phyloP scores from a whole-genome alignment of 176 grass and related monocot genomes.

The Avena eriantha region DNA sequence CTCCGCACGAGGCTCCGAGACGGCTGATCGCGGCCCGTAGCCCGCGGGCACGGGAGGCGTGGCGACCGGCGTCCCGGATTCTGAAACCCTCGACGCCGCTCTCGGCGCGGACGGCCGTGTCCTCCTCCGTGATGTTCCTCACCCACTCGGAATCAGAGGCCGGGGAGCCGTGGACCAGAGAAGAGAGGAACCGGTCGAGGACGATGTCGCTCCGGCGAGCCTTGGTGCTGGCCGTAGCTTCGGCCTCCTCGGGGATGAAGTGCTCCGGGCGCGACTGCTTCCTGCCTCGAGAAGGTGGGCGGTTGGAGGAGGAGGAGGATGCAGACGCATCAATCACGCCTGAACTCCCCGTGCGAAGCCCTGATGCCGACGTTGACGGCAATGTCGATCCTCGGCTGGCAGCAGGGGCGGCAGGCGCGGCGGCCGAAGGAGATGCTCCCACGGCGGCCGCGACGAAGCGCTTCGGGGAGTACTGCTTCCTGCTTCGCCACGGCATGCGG shows the following conservation, averaged over 20 bases:
- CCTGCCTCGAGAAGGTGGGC: neutral
- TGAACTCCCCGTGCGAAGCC: neutral
- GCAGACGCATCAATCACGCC: too few relatives aligned
- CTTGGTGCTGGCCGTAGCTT: neutral
- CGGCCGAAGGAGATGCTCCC: neutral
- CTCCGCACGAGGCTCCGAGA: neutral
- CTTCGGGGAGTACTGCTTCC: slow-evolving; percentile 46
- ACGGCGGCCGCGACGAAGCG: neutral
- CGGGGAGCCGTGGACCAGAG: neutral
- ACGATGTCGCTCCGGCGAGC: slow-evolving; percentile 7
- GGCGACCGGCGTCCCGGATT: neutral
- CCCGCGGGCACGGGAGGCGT: neutral
- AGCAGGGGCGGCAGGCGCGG: neutral
- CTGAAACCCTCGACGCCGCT: neutral
- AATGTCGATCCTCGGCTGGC: neutral
- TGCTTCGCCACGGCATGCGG: slow-evolving; percentile 10
- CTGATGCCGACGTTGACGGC: neutral
- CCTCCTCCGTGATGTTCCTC: neutral
- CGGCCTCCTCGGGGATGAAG: slow-evolving; percentile 28
- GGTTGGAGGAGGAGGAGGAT: neutral
- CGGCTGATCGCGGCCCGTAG: neutral
- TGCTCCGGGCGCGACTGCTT: slow-evolving; percentile 27
- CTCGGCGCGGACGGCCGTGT: too few relatives aligned
- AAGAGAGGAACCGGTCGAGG: slow-evolving; percentile 40
- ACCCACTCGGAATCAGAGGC: slow-evolving; percentile 9